Conservation (phyloP, 257 asterid species). For the Eustoma russellianum region DNA sequence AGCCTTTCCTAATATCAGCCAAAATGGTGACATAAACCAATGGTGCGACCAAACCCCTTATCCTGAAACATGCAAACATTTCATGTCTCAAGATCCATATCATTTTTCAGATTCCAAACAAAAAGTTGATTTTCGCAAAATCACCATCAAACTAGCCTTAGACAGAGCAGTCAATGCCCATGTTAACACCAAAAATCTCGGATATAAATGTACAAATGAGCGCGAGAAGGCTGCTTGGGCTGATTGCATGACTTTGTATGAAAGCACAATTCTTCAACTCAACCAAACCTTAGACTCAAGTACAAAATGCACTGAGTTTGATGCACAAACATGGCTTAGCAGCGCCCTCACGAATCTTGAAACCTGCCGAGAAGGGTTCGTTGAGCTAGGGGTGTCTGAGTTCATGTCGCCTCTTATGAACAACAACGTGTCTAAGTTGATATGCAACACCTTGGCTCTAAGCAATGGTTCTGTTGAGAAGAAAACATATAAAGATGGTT, state of each 20-base stretch:
- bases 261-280: conserved; percentile 37
- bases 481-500: background rate
- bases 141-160: conserved; percentile 35
- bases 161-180: conserved; percentile 37
- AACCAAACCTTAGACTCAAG: conserved; percentile 40
- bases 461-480: conserved; percentile 2
- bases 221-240: conserved; percentile 63
- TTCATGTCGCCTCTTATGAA: conserved; percentile 31
- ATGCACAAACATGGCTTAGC: conserved; percentile 56
- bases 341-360: conserved; percentile 59
- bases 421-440: conserved; percentile 33
- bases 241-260: conserved; percentile 55
- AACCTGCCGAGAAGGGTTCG: conserved; percentile 55
- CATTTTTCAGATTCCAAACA: conserved; percentile 15
- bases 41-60: conserved; percentile 76
- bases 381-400: conserved; percentile 31
- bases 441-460: conserved; percentile 38
- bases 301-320: conserved; percentile 38
- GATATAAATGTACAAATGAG: conserved; percentile 30
- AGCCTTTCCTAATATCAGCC: conserved; percentile 8
- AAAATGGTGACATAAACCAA: conserved; percentile 11
- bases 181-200: conserved; percentile 31
- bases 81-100: conserved; percentile 23
- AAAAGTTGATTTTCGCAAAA: conserved; percentile 38
- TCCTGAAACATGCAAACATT: conserved; percentile 56